Evolutionary conservation across 495 filamentous ascomycete genomes (phyloP).

Genomic region (Lepraria neglecta): DNA sequence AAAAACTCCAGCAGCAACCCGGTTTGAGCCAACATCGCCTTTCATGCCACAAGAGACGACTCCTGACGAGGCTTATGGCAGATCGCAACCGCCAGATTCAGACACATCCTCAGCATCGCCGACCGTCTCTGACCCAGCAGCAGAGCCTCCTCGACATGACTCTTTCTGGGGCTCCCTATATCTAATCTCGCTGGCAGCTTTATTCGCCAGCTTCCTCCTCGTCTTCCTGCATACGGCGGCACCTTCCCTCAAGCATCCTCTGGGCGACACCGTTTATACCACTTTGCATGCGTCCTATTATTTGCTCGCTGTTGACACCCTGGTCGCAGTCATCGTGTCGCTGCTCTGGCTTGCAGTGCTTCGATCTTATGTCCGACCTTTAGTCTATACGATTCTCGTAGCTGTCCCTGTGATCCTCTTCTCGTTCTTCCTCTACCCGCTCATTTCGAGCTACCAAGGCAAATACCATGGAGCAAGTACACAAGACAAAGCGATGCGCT

Average conservation of each 20-base stretch:
- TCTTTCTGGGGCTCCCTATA: conserved; percentile 88
- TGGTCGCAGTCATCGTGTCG: conserved; percentile 82
- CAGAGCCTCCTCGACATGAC: conserved; percentile 64
- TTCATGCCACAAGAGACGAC: conserved; percentile 46
- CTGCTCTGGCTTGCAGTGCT: conserved; percentile 86
- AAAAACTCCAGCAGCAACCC: conserved; percentile 42
- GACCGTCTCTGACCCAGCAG: conserved; percentile 38
- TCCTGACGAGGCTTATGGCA: conserved; percentile 38
- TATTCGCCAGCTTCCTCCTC: conserved; percentile 81
- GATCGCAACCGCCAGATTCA: conserved; percentile 39
- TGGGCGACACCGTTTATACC: conserved; percentile 89
- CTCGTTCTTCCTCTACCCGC: conserved; percentile 83
- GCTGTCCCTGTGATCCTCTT: conserved; percentile 79
- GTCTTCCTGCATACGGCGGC: conserved; percentile 79
- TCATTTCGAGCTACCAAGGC: conserved; percentile 82
- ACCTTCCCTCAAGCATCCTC: conserved; percentile 54
- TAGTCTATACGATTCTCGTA: conserved; percentile 72
- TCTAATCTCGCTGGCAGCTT: conserved; percentile 70
- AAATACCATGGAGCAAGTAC: conserved; percentile 58
- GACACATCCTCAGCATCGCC: conserved; percentile 42
- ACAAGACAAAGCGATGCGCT: conserved; percentile 88
- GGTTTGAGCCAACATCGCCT: conserved; percentile 33
- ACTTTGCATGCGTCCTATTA: conserved; percentile 82
- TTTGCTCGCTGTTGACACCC: conserved; percentile 79
- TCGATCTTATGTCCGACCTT: conserved; percentile 71